Evolutionary conservation across 805 yeast species (phyloP).

Genomic region (Candida railenensis): DNA sequence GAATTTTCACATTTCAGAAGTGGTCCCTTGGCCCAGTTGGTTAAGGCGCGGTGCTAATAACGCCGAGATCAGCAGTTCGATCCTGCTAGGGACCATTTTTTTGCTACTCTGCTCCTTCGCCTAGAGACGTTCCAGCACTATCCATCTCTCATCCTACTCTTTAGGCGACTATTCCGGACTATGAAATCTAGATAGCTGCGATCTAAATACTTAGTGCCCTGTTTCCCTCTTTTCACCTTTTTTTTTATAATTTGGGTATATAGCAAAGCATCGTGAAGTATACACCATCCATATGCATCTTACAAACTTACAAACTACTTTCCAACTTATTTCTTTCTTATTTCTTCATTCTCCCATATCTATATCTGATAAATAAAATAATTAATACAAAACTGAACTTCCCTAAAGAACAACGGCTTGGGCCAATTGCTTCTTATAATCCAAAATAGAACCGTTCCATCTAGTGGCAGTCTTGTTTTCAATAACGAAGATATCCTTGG

Average conservation of each 20-base stretch:
- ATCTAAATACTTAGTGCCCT: no score
- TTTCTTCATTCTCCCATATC: neutral
- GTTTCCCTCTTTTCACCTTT: no score
- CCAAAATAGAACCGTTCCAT: conserved; percentile 92
- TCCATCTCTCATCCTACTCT: no score
- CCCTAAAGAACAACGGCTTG: conserved; percentile 70
- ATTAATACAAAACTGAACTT: neutral
- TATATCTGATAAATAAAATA: neutral
- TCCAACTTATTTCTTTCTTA: neutral
- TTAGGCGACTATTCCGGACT: no score
- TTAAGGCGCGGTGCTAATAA: conserved; percentile 54
- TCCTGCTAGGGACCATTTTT: conserved; percentile 77
- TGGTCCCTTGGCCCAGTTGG: conserved; percentile 56
- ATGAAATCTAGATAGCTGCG: no score
- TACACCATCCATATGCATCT: no score
- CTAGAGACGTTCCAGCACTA: no score
- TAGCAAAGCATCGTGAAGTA: no score
- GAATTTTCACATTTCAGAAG: neutral
- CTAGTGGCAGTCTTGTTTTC: conserved; percentile 93
- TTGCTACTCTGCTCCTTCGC: no score
- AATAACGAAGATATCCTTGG: conserved; percentile 95
- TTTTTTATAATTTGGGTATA: no score
- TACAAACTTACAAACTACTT: neutral
- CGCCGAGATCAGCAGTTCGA: conserved; percentile 81
- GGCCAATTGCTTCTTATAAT: conserved; percentile 93